Evolutionary conservation across 1,284 basidiomycete species (phyloP).

Genomic region (Cryptococcus sp.): DNA sequence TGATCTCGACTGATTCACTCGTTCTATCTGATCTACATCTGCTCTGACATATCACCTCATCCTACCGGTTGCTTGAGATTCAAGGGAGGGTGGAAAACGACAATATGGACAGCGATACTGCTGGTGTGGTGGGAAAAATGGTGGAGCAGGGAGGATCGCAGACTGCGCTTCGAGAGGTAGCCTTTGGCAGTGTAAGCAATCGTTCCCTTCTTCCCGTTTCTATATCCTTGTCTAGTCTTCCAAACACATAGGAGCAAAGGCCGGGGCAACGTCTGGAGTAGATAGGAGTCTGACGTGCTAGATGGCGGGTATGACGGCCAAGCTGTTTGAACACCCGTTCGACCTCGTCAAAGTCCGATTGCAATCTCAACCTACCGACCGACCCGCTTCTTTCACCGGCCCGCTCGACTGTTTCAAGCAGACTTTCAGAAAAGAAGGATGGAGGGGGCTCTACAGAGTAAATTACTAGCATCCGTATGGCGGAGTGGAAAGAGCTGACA

Average conservation of each 20-base stretch:
- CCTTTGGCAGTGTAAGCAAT: slow-evolving; percentile 49
- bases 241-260: background rate
- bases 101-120: background rate
- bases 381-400: slow-evolving; percentile 63
- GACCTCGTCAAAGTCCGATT: slow-evolving; percentile 74
- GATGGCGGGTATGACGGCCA: slow-evolving; percentile 73
- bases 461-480: slow-evolving; percentile 41
- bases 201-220: too few relatives aligned
- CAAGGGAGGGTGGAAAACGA: background rate
- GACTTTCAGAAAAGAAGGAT: slow-evolving; percentile 70
- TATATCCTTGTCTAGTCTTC: background rate
- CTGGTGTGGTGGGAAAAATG: background rate
- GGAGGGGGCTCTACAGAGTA: slow-evolving; percentile 72
- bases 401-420: slow-evolving; percentile 73
- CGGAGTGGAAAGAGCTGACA: too few relatives aligned
- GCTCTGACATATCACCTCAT: too few relatives aligned
- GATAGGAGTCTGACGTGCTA: slow-evolving; percentile 31
- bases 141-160: background rate
- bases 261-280: too few relatives aligned
- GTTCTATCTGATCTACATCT: too few relatives aligned
- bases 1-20: too few relatives aligned
- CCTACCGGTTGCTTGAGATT: too few relatives aligned
- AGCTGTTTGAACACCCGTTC: slow-evolving; percentile 80
- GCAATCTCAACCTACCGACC: slow-evolving; percentile 73
- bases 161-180: slow-evolving; percentile 46